Percentiles rank a stretch among this genome's conserved stretches.
phyloP scores from a whole-genome alignment of 108 stramenopile species.

The Aureococcus anophagefferens region DNA sequence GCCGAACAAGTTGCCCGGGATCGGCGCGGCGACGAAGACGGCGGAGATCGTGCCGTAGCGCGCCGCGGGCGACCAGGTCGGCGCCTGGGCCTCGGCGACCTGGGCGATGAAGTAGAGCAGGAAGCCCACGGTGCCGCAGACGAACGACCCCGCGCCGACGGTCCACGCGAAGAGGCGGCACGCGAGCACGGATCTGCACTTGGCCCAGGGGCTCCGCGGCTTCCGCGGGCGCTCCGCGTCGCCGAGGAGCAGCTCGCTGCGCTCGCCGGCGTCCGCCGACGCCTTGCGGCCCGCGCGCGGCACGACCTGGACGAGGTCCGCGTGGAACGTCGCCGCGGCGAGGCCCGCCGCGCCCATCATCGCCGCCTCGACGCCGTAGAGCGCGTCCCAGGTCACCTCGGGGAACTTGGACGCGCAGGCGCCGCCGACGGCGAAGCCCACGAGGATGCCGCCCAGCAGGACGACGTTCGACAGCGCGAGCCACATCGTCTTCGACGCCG shows the following conservation, averaged over 20 bases:
- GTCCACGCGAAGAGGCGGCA: neutral
- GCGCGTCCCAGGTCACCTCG: neutral
- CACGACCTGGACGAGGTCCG: neutral
- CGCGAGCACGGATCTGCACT: neutral
- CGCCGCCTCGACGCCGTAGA: neutral
- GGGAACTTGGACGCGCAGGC: neutral
- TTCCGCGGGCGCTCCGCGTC: neutral
- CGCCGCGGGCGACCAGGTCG: neutral
- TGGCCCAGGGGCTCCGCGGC: neutral
- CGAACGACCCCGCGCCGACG: neutral
- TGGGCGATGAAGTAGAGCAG: neutral
- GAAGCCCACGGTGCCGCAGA: neutral
- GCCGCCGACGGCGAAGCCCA: constrained; percentile 4
- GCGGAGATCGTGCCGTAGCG: neutral
- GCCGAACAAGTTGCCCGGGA: neutral
- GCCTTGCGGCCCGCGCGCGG: too few relatives aligned
- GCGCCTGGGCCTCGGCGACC: neutral
- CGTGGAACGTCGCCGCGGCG: neutral
- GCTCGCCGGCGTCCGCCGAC: neutral
- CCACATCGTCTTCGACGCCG: constrained; percentile 1
- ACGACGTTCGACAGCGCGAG: constrained; percentile 7
- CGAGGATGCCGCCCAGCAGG: constrained; percentile 5
- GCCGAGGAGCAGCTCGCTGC: neutral
- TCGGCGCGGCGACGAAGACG: neutral
- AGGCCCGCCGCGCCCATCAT: neutral